Evolutionary conservation across 192 early-diverging fungal genomes (phyloP).

Genomic region (Entomortierella parvispora): DNA sequence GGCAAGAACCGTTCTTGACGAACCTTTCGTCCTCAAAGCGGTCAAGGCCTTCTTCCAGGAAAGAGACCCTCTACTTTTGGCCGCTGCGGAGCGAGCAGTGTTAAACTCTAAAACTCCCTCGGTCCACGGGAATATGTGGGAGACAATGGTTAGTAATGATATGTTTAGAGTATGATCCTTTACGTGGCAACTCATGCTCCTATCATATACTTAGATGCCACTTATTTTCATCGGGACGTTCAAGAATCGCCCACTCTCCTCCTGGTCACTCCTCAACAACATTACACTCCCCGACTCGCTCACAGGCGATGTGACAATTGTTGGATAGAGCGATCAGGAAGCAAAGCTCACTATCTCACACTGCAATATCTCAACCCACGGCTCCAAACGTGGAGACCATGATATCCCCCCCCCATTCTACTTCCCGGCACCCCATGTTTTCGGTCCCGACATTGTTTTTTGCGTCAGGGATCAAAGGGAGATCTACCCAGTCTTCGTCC

Average conservation of each 20-base stretch:
- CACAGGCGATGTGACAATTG: conserved; percentile 18
- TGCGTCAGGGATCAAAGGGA: no score
- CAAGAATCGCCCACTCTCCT: conserved; percentile 21
- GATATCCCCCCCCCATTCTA: conserved; percentile 36
- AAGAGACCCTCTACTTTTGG: conserved; percentile 22
- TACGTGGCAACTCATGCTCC: no score
- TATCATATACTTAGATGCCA: conserved; percentile 24
- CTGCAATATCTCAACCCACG: conserved; percentile 22
- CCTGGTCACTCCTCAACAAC: conserved; percentile 23
- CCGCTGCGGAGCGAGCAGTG: conserved; percentile 28
- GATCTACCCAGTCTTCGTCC: neutral
- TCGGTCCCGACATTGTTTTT: conserved; percentile 36
- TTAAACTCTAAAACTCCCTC: conserved; percentile 6
- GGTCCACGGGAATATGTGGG: conserved; percentile 29
- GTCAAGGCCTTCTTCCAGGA: conserved; percentile 13
- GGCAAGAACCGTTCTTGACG: conserved; percentile 28
- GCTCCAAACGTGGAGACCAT: conserved; percentile 14
- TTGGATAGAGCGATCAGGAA: conserved; percentile 17
- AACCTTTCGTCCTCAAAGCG: conserved; percentile 20
- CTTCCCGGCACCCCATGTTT: conserved; percentile 29
- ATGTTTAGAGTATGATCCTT: no score
- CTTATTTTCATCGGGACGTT: conserved; percentile 28
- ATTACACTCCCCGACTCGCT: conserved; percentile 15
- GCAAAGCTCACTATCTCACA: conserved; percentile 25
- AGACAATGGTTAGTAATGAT: no score